Evolutionary conservation across 257 asterid genomes (phyloP), one percentile per base, ranked within the genome.

Genomic region (Nicotiana tomentosiformis): DNA sequence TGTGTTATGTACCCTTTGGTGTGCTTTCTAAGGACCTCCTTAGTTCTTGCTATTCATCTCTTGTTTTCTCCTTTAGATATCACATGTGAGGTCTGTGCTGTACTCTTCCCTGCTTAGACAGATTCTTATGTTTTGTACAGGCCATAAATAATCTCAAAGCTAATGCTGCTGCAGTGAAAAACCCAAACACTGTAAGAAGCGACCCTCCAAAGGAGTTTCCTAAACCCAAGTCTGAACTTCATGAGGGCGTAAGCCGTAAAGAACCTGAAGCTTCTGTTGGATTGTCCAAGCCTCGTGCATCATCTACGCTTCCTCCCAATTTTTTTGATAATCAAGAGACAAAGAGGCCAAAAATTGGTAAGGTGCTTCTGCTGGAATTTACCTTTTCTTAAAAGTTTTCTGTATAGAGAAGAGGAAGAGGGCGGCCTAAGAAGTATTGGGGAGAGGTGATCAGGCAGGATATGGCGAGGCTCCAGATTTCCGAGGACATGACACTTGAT

Each of bases 301-400:
- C 98, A 33, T 90, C 98, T 85, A 81, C 81, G 30, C 94, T 93
- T 67, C 99, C 97, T 86, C 87, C 96, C 16, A 90, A 90, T 81
- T 95, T 94, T 83, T 94, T 93, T 81, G 97, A 96, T 89, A 87
- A 87, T 83, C 89, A 62, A 8, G 97, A 88, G 66, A 6, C 89
- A 23, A 96, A 94, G 89, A 96, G 83, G 88, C 97, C 87, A 82
- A 94, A 91, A 88, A 86, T 5, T 61, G 99, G 99, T 93, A 86
- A 58, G 86, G 11, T 80, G 80, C 84, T 85, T 70, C 82, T 77
- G n/a, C 81, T 5, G 66, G 62, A 51, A 53, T 49, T 26, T n/a
- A 37, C 49, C 53, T 29, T 55, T 57, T 43, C 80, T 64, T 4
- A 35, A 17, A 74, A 77, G 39, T 74, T 43, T 79, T 82, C 29